These are phyloP conservation scores for Penstemon barbatus DNA, from an alignment of 257 asterid genomes.

Conservation along the genomic window DNA sequence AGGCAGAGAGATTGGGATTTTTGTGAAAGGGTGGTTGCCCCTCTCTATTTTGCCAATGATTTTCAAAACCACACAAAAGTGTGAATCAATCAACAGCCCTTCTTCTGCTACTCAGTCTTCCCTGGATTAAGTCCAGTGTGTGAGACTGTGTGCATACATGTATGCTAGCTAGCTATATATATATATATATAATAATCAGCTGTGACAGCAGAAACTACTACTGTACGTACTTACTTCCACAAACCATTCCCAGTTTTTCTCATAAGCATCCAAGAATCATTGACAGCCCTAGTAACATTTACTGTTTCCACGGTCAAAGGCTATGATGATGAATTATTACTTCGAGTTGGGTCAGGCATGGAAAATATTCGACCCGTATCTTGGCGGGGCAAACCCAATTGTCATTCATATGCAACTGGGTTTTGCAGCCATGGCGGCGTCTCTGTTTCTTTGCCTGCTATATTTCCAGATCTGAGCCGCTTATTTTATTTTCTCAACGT, in stretches of 20 bases:
- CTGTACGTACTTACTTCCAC: no score
- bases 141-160: slow-evolving; percentile 9
- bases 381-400: slow-evolving; percentile 44
- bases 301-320: not conserved
- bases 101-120: not conserved
- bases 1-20: slow-evolving; percentile 11
- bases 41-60: slow-evolving; percentile 30
- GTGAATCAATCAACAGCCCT: slow-evolving; percentile 24
- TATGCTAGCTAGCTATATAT: not conserved
- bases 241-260: not conserved
- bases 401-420: slow-evolving; percentile 15
- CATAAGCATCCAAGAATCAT: not conserved
- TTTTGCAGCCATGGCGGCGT: slow-evolving; percentile 50
- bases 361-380: slow-evolving; percentile 36
- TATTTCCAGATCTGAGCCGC: slow-evolving; percentile 40
- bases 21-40: slow-evolving; percentile 31
- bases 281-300: not conserved
- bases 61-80: not conserved
- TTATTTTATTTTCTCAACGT: not conserved
- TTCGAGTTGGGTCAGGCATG: slow-evolving; percentile 34
- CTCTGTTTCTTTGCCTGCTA: slow-evolving; percentile 25
- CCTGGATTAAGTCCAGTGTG: slow-evolving; percentile 12
- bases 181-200: not conserved
- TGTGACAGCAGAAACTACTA: not conserved
- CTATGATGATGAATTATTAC: slow-evolving; percentile 30